Evolutionary conservation across 192 early-diverging fungal species (phyloP).

Genomic region (Phycomyces nitens): DNA sequence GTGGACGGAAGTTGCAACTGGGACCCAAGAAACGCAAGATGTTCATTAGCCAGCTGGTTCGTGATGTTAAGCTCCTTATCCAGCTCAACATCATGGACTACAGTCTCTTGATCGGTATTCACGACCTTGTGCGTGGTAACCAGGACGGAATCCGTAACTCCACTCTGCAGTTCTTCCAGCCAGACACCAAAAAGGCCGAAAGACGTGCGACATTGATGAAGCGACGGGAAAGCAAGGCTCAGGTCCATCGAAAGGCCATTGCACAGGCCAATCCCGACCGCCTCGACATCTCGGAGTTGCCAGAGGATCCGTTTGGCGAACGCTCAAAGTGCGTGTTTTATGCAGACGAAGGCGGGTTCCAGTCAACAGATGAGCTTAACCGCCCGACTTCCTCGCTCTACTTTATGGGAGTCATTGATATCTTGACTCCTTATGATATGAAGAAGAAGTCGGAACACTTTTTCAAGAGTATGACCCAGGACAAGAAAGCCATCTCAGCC

Average conservation of each 20-base stretch:
- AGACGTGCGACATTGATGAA: conserved; percentile 42
- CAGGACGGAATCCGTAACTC: conserved; percentile 89
- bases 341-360: conserved; percentile 86
- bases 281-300: conserved; percentile 60
- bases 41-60: conserved; percentile 83
- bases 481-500: conserved; percentile 77
- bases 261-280: conserved; percentile 55
- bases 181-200: conserved; percentile 42
- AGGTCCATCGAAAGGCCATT: conserved; percentile 52
- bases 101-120: conserved; percentile 90
- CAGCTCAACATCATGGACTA: conserved; percentile 80
- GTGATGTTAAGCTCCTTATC: conserved; percentile 71
- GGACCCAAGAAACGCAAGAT: conserved; percentile 78
- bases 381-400: conserved; percentile 72
- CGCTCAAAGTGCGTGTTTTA: conserved; percentile 84
- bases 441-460: conserved; percentile 87
- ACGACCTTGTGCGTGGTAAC: conserved; percentile 87
- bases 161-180: conserved; percentile 80
- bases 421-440: conserved; percentile 90
- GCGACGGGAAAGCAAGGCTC: conserved; percentile 54
- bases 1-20: conserved; percentile 68
- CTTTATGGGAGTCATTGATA: conserved; percentile 97
- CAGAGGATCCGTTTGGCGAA: conserved; percentile 47
- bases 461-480: conserved; percentile 80
- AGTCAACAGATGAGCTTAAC: conserved; percentile 73